Percentiles rank a stretch among this genome's conserved stretches.
These are phyloP conservation scores for Amphicarpaea edgeworthii DNA, from an alignment of 306 rosid genomes.

Conservation along the genomic window DNA sequence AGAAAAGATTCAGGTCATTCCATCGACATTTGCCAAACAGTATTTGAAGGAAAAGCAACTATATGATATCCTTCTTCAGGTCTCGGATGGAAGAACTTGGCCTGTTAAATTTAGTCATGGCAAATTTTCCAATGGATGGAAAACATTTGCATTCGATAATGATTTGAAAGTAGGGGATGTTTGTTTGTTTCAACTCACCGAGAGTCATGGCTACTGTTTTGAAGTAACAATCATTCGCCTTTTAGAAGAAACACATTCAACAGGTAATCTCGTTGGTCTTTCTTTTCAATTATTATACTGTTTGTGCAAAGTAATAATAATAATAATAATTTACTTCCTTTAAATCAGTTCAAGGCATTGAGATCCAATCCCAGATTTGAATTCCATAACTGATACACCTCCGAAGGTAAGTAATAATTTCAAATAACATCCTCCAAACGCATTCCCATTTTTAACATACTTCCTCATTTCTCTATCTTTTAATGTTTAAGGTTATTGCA, in stretches of 20 bases:
- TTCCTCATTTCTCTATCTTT: too few relatives aligned
- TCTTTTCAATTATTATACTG: background rate
- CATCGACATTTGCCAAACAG: background rate
- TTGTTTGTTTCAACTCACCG: slow-evolving; percentile 21
- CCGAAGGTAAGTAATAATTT: background rate
- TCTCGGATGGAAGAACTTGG: slow-evolving; percentile 20
- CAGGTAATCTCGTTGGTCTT: background rate
- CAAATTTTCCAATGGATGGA: slow-evolving; percentile 46
- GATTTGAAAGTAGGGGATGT: slow-evolving; percentile 28
- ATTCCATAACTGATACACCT: background rate
- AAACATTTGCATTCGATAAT: slow-evolving; percentile 33
- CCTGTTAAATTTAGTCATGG: background rate
- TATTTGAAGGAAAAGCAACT: background rate
- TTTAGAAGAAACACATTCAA: background rate
- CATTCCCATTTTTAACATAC: background rate
- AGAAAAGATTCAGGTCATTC: background rate
- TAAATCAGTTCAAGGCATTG: background rate
- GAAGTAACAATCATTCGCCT: background rate
- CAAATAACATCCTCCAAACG: background rate
- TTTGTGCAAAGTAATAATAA: background rate
- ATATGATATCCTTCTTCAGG: background rate
- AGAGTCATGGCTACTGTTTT: background rate
- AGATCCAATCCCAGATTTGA: background rate
- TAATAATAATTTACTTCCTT: background rate
- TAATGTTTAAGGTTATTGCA: too few relatives aligned